Base-by-base conservation (phyloP, 2,329 filamentous ascomycete species). In the Diaporthe velutina region DNA sequence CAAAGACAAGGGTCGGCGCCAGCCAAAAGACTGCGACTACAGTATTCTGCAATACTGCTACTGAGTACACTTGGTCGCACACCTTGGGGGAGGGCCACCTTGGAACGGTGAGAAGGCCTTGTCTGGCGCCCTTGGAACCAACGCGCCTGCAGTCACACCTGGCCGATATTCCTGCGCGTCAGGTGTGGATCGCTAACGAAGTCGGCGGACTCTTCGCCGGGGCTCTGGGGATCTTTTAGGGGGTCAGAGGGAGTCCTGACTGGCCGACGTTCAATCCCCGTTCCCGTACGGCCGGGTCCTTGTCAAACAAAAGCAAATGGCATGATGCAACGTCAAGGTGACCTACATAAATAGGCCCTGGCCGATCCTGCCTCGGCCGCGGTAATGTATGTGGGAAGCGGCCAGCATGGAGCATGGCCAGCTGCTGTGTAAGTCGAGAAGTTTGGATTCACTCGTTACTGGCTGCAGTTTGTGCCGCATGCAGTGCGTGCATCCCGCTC, bases 291-390 rank as follows among this genome's bases (percentile, higher is more conserved):
- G 70, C 70, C 70, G 70, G 57, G 57, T 64, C 42, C 57, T 54
- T 72, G 70, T 64, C 57, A 54, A 54, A 72, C 70, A 64, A 52
- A 72, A 72, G 70, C 70, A 72, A 72, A 72, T 45, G 57, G 70
- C 57, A 54, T 33, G 60, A 72, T 72, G 70, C 70, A 64, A 72
- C 70, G 45, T 64, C 70, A 64, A 42, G 38, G 25, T 55, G 45
- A 45, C 48, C 50, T 60, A 54, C 58, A 42, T 60, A 38, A 54
- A 45, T 61, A 54, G 30, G 70, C 38, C 48, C 60, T 64, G 70
- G 48, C 70, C 38, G 42, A 54, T 68, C 64, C 64, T 68, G 45
- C 48, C 45, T 68, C 48, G 70, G 45, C 57, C 70, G 57, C 70
- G 22, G 64, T 48, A 64, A 45, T 45, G 15, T 42, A 40, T 52